phyloP scores from a whole-genome alignment of 768 basidiomycete species.

The Hygrocybe punicea region DNA sequence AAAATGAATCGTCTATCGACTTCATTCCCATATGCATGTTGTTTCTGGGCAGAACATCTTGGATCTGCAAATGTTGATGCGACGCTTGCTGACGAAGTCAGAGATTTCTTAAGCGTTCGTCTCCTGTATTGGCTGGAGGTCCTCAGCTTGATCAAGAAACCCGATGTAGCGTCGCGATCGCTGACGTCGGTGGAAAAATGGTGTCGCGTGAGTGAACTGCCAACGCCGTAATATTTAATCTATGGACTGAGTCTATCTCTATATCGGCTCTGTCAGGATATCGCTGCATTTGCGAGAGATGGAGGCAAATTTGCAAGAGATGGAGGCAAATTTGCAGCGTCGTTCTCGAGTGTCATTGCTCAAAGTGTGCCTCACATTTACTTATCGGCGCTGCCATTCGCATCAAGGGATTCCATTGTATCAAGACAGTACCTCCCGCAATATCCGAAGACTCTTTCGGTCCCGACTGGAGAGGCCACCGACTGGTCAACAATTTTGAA shows the following conservation, averaged over 20 bases:
- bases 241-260: background rate
- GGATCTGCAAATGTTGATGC: conserved; percentile 8
- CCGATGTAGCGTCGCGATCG: background rate
- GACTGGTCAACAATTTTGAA: conserved; percentile 2
- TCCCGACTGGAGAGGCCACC: background rate
- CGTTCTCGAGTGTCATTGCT: conserved; percentile 19
- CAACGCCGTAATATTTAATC: background rate
- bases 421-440: conserved; percentile 7
- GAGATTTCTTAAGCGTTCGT: conserved; percentile 19
- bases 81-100: conserved; percentile 1
- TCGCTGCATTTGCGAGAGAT: background rate
- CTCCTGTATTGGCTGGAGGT: conserved; percentile 42
- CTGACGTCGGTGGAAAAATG: background rate
- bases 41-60: conserved; percentile 36
- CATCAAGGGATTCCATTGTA: conserved; percentile 26
- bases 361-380: conserved; percentile 35
- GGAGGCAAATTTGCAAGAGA: conserved; percentile 21
- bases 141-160: conserved; percentile 24
- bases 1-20: background rate
- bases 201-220: background rate
- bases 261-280: background rate
- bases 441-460: conserved; percentile 3
- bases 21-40: conserved; percentile 32
- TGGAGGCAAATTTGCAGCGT: conserved; percentile 25
- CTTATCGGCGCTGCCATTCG: conserved; percentile 37